These are phyloP conservation scores for Pseudofabraea citricarpa DNA, from an alignment of 2,329 filamentous ascomycete genomes.

Conservation along the genomic window DNA sequence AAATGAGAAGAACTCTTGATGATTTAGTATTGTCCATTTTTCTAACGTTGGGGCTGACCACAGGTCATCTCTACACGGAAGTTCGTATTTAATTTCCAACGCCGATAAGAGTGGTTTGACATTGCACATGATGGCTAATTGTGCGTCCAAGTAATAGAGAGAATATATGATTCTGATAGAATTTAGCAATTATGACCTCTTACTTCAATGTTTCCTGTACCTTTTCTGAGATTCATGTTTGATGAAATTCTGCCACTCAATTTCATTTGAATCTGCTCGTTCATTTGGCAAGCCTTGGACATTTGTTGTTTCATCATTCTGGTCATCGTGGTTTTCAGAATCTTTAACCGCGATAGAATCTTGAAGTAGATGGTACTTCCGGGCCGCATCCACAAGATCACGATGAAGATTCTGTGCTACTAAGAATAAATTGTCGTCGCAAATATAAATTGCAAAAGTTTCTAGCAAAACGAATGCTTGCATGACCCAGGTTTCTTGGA, in stretches of 20 bases:
- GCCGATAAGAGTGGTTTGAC: neutral
- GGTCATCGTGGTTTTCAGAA: neutral
- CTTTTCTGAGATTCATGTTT: slow-evolving; percentile 1
- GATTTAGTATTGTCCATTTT: neutral
- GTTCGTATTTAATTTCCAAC: neutral
- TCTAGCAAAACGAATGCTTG: neutral
- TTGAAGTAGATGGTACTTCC: neutral
- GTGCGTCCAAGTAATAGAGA: neutral
- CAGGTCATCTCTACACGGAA: neutral
- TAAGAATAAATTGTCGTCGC: neutral
- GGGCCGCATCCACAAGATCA: neutral
- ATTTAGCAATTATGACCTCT: neutral
- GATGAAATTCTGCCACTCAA: neutral
- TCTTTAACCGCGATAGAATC: neutral
- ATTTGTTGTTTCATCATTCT: neutral
- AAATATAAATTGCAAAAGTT: neutral
- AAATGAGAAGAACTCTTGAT: neutral
- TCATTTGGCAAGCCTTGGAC: neutral
- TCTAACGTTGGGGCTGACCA: neutral
- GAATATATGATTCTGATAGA: neutral
- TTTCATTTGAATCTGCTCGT: neutral
- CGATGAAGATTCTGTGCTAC: neutral
- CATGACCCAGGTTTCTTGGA: neutral
- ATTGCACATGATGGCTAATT: neutral
- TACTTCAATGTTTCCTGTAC: neutral